Evolutionary conservation across 2,329 filamentous ascomycete species (phyloP).

Genomic region (Aspergillus versicolor): DNA sequence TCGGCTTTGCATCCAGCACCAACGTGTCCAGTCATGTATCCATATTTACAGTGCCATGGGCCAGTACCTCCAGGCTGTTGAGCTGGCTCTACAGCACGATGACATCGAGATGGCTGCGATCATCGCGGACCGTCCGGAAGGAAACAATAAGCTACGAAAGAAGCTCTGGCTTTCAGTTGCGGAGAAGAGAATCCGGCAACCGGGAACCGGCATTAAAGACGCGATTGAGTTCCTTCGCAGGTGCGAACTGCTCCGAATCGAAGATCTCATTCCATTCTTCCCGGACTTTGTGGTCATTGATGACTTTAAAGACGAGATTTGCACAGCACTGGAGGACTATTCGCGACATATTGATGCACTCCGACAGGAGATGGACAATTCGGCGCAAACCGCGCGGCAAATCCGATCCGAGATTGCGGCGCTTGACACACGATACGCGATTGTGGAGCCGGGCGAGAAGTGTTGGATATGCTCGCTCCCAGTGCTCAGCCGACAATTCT

Average conservation of each 20-base stretch:
- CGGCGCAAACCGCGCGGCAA: slow-evolving; percentile 79
- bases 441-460: slow-evolving; percentile 92
- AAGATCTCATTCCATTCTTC: slow-evolving; percentile 97
- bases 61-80: slow-evolving; percentile 89
- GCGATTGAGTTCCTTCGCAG: slow-evolving; percentile 92
- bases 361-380: slow-evolving; percentile 94
- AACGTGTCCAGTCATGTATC: slow-evolving; percentile 88
- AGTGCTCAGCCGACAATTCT: slow-evolving; percentile 86
- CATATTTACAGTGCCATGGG: slow-evolving; percentile 98
- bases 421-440: slow-evolving; percentile 86
- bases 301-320: slow-evolving; percentile 99
- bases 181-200: slow-evolving; percentile 80
- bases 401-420: slow-evolving; percentile 87
- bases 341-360: slow-evolving; percentile 83
- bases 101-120: slow-evolving; percentile 86
- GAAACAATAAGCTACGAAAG: slow-evolving; percentile 78
- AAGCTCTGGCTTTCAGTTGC: slow-evolving; percentile 94
- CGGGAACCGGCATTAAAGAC: slow-evolving; percentile 82
- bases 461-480: slow-evolving; percentile 88
- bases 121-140: slow-evolving; percentile 80
- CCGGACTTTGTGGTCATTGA: slow-evolving; percentile 98
- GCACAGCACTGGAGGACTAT: slow-evolving; percentile 88
- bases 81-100: slow-evolving; percentile 84
- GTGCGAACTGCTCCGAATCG: slow-evolving; percentile 88
- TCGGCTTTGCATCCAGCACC: slow-evolving; percentile 89